Percentiles rank a stretch among this genome's conserved stretches.
These are phyloP conservation scores for Chenopodium album DNA, from an alignment of 148 eudicot species.

Conservation along the genomic window DNA sequence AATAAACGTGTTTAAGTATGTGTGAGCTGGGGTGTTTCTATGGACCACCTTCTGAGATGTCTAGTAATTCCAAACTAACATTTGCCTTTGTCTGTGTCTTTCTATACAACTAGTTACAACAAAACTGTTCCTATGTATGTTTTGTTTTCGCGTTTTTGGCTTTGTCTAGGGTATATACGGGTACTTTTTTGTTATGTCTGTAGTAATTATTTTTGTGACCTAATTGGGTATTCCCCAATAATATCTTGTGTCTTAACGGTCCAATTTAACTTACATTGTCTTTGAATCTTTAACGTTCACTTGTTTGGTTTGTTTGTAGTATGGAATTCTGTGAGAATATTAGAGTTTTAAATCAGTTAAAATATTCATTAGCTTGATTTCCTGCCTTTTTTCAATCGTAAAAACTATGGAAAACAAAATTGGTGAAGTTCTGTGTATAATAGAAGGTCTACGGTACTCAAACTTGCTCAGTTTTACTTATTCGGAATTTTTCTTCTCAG, in stretches of 20 bases:
- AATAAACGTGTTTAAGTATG: constrained; percentile 4
- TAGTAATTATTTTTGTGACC: neutral
- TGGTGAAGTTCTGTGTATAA: too few species aligned
- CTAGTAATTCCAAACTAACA: constrained; percentile 14
- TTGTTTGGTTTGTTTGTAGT: too few species aligned
- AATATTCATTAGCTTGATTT: too few species aligned
- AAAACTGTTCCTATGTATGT: neutral
- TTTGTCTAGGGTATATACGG: neutral
- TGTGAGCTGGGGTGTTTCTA: neutral
- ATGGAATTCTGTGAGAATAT: too few species aligned
- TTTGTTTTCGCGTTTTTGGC: constrained; percentile 1
- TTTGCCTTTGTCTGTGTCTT: constrained; percentile 17
- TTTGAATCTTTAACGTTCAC: too few species aligned
- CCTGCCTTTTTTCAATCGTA: too few species aligned
- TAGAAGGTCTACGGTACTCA: too few species aligned
- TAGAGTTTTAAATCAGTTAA: too few species aligned
- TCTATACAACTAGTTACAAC: constrained; percentile 1
- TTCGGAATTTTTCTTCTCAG: too few species aligned
- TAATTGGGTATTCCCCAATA: neutral
- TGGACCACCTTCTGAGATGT: constrained; percentile 26
- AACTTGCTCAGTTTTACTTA: too few species aligned
- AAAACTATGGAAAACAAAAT: too few species aligned
- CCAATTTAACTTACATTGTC: neutral
- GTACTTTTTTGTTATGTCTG: neutral
- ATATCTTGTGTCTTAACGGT: neutral